Base-by-base conservation (phyloP, 2,329 filamentous ascomycete species). In the Pezicula rhizophila region DNA sequence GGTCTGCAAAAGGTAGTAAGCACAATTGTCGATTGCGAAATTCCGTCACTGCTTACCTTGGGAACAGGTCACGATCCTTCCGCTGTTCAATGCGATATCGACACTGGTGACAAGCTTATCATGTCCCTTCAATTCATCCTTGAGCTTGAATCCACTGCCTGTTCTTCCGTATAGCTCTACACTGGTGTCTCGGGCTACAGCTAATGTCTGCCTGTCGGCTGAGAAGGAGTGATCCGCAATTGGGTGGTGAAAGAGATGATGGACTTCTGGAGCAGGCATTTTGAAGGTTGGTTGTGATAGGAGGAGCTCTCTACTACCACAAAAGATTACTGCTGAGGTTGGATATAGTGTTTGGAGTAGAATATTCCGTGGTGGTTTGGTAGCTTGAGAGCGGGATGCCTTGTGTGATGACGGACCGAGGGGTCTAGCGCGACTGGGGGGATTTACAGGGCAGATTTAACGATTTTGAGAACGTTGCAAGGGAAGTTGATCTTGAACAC, bases 171-270 rank as follows among this genome's bases (percentile, higher is more conserved):
- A 97, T 38, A 99, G 83, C 75, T 96, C 90, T 63, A 99, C 85
- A 59, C 82, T 80, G 64, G 85, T 90, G 67, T 97, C 92, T 62
- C 89, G 87, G 55, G 92, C 88, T 50, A 99, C 91, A 50, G 93
- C 93, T 50, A 99, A 79, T 25, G 86, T 91, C 68, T 84, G 76
- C 66, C 84, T 88, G 72, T 99, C 93, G 54, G 89, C 84, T 57
- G 91, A 96, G 80, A 99, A 99, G 50, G 92, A 96, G 71, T 99
- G 93, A 76, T 99, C 93, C 58, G 89, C 89, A 65, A 99, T 96
- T 53, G 92, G 90, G 60, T 86, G 83, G 74, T 97, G 90, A 75
- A 99, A 99, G 58, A 99, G 85, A 65, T 97, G 91, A 72, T 97
- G 89, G 51, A 95, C 87, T 77, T 97, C 89, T 57, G 91, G 89